Conservation (phyloP, 1,284 basidiomycete species). For the Peniophora sp. region DNA sequence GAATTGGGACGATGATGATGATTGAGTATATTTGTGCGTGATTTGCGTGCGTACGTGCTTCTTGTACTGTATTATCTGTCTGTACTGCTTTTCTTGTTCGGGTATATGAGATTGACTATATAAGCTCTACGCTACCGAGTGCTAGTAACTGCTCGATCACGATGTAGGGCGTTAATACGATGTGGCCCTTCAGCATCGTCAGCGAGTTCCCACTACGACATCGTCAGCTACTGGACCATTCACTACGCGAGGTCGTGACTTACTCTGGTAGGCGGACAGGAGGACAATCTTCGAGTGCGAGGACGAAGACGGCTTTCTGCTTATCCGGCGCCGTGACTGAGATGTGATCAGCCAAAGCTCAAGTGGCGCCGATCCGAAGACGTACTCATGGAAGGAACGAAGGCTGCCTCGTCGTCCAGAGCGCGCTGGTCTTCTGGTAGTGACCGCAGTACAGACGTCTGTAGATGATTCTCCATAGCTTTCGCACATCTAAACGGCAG, state of each 20-base stretch:
- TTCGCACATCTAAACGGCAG: slow-evolving; percentile 54
- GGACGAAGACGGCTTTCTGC: slow-evolving; percentile 69
- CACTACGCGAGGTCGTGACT: slow-evolving; percentile 14
- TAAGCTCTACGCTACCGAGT: slow-evolving; percentile 64
- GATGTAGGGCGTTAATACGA: slow-evolving; percentile 62
- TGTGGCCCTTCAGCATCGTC: slow-evolving; percentile 62
- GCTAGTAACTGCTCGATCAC: slow-evolving; percentile 63
- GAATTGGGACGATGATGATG: slow-evolving; percentile 12
- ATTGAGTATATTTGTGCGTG: not conserved
- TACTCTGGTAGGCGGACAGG: slow-evolving; percentile 70
- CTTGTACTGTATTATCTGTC: slow-evolving; percentile 1
- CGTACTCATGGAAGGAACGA: slow-evolving; percentile 74
- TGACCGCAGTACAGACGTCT: slow-evolving; percentile 67
- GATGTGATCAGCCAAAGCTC: slow-evolving; percentile 3
- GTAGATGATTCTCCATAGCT: slow-evolving; percentile 68
- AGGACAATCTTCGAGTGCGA: slow-evolving; percentile 64
- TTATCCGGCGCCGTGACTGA: slow-evolving; percentile 73
- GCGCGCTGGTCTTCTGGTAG: slow-evolving; percentile 68
- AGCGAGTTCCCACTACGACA: slow-evolving; percentile 46
- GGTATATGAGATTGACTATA: slow-evolving; percentile 27
- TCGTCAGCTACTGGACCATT: not conserved
- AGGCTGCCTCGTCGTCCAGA: slow-evolving; percentile 65
- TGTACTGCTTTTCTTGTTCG: slow-evolving; percentile 4
- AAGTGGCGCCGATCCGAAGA: slow-evolving; percentile 8
- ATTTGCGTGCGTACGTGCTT: not conserved